Percentiles rank a stretch among this genome's conserved stretches.
Conservation (phyloP, 129 eudicot genomes). For the Erigeron canadensis region DNA sequence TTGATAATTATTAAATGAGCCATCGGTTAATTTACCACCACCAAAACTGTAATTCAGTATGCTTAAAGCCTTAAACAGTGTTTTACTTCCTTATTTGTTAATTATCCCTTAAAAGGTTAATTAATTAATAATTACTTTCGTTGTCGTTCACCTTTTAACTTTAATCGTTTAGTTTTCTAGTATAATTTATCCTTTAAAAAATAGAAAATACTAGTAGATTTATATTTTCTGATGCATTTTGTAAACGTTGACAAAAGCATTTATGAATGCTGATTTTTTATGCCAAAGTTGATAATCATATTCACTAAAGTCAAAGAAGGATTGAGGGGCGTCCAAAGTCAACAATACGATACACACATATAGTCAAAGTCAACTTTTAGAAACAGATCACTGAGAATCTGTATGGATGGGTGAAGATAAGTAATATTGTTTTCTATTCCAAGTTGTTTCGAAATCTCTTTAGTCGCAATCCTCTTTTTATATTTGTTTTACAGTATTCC, state of each 20-base stretch:
- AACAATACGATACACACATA: background rate
- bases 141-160: no score
- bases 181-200: background rate
- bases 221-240: background rate
- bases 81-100: no score
- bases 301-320: background rate
- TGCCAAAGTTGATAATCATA: background rate
- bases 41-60: no score
- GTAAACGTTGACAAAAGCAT: background rate
- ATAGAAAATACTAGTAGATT: no score
- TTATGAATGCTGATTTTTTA: background rate
- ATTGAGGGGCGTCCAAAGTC: background rate
- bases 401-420: constrained; percentile 2
- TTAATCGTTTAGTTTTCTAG: no score
- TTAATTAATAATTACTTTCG: no score
- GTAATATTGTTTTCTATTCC: background rate
- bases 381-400: background rate
- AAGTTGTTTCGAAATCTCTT: background rate
- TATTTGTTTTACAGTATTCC: no score
- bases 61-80: no score
- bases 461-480: no score
- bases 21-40: no score
- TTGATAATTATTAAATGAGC: no score
- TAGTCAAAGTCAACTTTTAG: constrained; percentile 2
- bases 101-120: no score